Evolutionary conservation across 306 rosid genomes (phyloP).

Genomic region (Purshia tridentata): DNA sequence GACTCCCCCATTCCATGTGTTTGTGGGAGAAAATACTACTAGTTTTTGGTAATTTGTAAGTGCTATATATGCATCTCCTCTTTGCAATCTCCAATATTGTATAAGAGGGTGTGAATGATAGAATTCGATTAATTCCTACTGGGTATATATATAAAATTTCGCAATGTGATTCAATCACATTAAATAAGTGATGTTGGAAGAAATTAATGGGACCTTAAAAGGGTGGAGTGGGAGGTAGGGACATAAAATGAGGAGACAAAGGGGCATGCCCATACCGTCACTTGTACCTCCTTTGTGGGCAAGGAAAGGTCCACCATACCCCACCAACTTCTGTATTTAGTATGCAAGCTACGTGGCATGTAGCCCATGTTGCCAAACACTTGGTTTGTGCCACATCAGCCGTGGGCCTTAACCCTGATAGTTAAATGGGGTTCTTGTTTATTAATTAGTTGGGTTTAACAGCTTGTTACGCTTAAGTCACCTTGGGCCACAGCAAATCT

Average conservation of each 20-base stretch:
- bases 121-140: neutral
- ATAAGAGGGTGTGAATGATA: neutral
- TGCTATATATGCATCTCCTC: neutral
- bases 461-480: too few relatives aligned
- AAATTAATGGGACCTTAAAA: slow-evolving; percentile 25
- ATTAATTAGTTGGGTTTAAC: too few relatives aligned
- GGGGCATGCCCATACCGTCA: slow-evolving; percentile 66
- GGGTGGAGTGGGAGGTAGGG: slow-evolving; percentile 48
- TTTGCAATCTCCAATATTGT: neutral
- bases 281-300: slow-evolving; percentile 40
- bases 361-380: slow-evolving; percentile 43
- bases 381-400: slow-evolving; percentile 29
- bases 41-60: slow-evolving; percentile 12
- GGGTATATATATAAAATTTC: too few relatives aligned
- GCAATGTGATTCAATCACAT: too few relatives aligned
- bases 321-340: slow-evolving; percentile 25
- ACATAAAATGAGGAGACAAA: slow-evolving; percentile 45
- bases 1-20: slow-evolving; percentile 24
- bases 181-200: neutral
- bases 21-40: neutral
- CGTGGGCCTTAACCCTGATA: too few relatives aligned
- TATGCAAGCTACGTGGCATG: slow-evolving; percentile 45
- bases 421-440: too few relatives aligned
- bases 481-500: too few relatives aligned
- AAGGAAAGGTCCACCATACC: slow-evolving; percentile 27